phyloP scores from a whole-genome alignment of 257 asterid genomes.

The Rehmannia glutinosa region DNA sequence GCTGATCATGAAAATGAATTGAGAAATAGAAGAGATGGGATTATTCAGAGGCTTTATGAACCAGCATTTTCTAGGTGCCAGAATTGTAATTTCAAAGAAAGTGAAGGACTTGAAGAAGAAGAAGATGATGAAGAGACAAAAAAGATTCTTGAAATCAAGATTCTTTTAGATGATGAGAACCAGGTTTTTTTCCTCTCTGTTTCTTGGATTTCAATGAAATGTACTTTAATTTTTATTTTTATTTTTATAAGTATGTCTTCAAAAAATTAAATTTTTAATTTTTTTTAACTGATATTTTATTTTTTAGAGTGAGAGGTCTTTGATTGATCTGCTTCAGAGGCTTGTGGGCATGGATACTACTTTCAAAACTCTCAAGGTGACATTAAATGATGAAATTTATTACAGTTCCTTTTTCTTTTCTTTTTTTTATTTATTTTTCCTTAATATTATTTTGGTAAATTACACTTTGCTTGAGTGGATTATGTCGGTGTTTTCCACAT shows the following conservation, averaged over 20 bases:
- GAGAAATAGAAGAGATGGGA: conserved; percentile 38
- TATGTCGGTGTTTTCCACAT: too few relatives aligned
- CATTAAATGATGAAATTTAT: not conserved
- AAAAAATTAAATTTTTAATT: not conserved
- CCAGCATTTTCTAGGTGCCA: conserved; percentile 20
- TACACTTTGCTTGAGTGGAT: too few relatives aligned
- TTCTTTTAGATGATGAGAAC: conserved; percentile 31
- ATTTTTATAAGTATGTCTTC: too few relatives aligned
- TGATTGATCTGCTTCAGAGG: conserved; percentile 40
- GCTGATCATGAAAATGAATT: conserved; percentile 39
- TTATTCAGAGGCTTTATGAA: conserved; percentile 41
- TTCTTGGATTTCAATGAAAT: not conserved
- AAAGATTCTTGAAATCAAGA: conserved; percentile 37
- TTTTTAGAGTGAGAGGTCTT: conserved; percentile 28
- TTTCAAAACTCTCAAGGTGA: conserved; percentile 46
- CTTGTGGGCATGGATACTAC: conserved; percentile 44
- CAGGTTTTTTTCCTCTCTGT: conserved; percentile 34
- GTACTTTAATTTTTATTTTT: not conserved
- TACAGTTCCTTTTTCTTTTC: not conserved
- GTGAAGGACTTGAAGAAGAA: not conserved
- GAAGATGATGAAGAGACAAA: conserved; percentile 20
- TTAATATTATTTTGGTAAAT: too few relatives aligned
- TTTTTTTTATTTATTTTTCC: not conserved
- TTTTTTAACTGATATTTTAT: conserved; percentile 1
- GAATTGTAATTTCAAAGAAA: not conserved